phyloP scores from a whole-genome alignment of 371 early-diverging fungal species.

The Rhizopus microsporus region DNA sequence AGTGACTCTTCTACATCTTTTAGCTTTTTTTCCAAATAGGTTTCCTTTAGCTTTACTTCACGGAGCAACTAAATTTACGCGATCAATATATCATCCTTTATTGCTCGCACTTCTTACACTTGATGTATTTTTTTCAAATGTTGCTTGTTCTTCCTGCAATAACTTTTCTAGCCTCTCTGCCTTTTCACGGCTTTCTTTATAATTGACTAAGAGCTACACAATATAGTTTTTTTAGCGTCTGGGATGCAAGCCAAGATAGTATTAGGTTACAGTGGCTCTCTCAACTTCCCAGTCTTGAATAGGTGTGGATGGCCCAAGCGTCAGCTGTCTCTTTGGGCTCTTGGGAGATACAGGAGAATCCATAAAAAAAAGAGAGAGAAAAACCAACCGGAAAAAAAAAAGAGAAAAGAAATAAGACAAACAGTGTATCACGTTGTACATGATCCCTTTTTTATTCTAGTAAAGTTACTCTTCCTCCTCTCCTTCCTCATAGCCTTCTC shows the following conservation, averaged over 20 bases:
- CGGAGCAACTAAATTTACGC: slow-evolving; percentile 23
- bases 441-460: background rate
- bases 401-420: background rate
- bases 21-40: slow-evolving; percentile 26
- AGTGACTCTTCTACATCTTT: slow-evolving; percentile 26
- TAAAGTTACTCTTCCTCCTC: slow-evolving; percentile 11
- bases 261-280: slow-evolving; percentile 31
- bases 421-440: slow-evolving; percentile 18
- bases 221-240: too few species aligned
- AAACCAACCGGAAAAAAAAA: slow-evolving; percentile 2
- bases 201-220: slow-evolving; percentile 23
- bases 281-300: slow-evolving; percentile 44
- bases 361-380: slow-evolving; percentile 10
- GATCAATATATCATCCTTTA: background rate
- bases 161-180: slow-evolving; percentile 29
- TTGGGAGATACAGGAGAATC: slow-evolving; percentile 11
- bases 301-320: slow-evolving; percentile 31
- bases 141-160: slow-evolving; percentile 23
- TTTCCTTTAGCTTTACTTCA: slow-evolving; percentile 36
- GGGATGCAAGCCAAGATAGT: background rate
- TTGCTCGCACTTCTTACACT: slow-evolving; percentile 23
- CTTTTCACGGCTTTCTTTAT: slow-evolving; percentile 27
- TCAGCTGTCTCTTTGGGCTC: slow-evolving; percentile 26
- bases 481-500: slow-evolving; percentile 35
- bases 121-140: slow-evolving; percentile 30